phyloP scores from a whole-genome alignment of 2,329 filamentous ascomycete species.

The Aspergillus eucalypticola region DNA sequence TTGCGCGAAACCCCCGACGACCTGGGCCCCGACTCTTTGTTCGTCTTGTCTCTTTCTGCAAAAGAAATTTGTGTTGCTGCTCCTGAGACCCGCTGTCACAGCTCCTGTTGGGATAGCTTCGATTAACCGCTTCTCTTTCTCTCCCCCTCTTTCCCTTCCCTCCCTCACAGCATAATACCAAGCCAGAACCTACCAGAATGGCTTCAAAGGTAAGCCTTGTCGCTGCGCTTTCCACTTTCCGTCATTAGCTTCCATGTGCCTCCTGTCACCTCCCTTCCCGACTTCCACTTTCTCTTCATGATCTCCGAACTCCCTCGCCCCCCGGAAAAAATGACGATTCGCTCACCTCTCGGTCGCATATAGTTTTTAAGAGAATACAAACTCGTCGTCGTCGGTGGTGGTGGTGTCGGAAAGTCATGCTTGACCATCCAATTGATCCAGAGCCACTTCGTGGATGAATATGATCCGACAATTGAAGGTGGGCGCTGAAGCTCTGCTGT shows the following conservation, averaged over 20 bases:
- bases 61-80: constrained; percentile 30
- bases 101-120: constrained; percentile 26
- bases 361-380: constrained; percentile 91
- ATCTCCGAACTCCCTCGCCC: not conserved
- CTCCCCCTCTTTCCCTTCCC: constrained; percentile 9
- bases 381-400: constrained; percentile 93
- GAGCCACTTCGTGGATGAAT: constrained; percentile 98
- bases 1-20: constrained; percentile 29
- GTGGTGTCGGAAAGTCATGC: constrained; percentile 98
- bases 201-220: constrained; percentile 31
- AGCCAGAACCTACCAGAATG: constrained; percentile 25
- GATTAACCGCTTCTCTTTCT: constrained; percentile 18
- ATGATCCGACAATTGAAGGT: constrained; percentile 99
- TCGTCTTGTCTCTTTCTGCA: constrained; percentile 22
- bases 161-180: constrained; percentile 12
- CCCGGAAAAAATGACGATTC: constrained; percentile 15
- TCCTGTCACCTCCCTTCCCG: constrained; percentile 12
- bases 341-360: constrained; percentile 20
- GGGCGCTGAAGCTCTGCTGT: constrained; percentile 26
- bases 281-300: not conserved
- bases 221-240: constrained; percentile 1
- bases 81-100: constrained; percentile 25
- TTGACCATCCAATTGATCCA: constrained; percentile 95
- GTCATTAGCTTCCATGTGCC: constrained; percentile 3
- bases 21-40: constrained; percentile 29